Evolutionary conservation across 257 asterid genomes (phyloP), one percentile per base, ranked within the genome.

Genomic region (Forsythia viridissima): DNA sequence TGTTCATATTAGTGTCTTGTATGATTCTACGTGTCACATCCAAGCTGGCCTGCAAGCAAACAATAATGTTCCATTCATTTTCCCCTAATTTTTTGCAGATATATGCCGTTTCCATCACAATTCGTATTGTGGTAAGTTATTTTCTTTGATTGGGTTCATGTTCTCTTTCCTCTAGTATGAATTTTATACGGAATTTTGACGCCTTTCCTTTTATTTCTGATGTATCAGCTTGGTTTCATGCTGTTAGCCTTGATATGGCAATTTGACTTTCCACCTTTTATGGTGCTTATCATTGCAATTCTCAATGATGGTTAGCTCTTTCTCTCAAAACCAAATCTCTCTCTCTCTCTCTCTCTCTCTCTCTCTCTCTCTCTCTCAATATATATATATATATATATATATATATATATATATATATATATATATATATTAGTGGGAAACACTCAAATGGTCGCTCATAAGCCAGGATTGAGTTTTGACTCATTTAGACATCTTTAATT

Each of bases 251-350:
- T 95, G 82, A 95, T 95, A 79, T 95, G 99, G 99, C 74, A 89
- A 39, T 95, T 95, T 61, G 99, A 95, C 86, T 95, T 95, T 77
- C 99, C 99, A 37, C 99, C 99, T 57, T 95, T 95, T 86, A 93
- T 95, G 99, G 99, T 95, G 88, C 99, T 95, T 85, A 95, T 95
- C 87, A 95, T 95, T 81, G 99, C 99, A 46, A 92, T 95, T 55
- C 94, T 95, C 79, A 95, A 93, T 84, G 98, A 95, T 73, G 99
- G 98, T 90, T 78, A 70, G 87, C 80, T 80, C 79, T 78, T 24
- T 24, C 74, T 74, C 80, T 20, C 79, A 65, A 73, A 73, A 40
- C 77, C 42, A 57, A 16, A 73, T 70, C 70, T 9, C 71, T 36
- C 75, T 8, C 74, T 12, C 73, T 59, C 74, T 24, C 77, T 24